Percentiles rank a stretch among this genome's conserved stretches.
Evolutionary conservation across 805 yeast genomes (phyloP).

Genomic region (Candida chilensis): DNA sequence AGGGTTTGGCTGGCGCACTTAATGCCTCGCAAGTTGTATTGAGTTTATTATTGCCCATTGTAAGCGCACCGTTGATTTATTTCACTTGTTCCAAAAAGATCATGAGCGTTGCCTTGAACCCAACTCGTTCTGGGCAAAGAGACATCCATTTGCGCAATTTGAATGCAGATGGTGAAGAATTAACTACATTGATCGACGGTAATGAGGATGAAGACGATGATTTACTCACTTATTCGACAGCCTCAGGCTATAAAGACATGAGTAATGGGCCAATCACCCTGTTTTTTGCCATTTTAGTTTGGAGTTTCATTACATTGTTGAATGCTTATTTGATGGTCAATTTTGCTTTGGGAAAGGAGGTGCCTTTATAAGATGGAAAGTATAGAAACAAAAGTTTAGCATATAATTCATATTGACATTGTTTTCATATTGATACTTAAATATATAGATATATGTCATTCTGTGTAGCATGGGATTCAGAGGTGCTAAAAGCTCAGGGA

Average conservation of each 20-base stretch:
- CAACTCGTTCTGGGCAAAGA: slow-evolving; percentile 7
- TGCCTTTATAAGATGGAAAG: no score
- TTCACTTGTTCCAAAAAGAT: slow-evolving; percentile 64
- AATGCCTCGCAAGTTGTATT: slow-evolving; percentile 81
- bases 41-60: slow-evolving; percentile 74
- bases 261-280: slow-evolving; percentile 56
- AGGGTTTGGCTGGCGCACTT: slow-evolving; percentile 66
- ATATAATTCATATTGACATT: no score
- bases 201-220: slow-evolving; percentile 12
- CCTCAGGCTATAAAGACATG: slow-evolving; percentile 42
- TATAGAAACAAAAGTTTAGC: no score
- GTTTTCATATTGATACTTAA: no score
- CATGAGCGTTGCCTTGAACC: slow-evolving; percentile 44
- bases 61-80: slow-evolving; percentile 79
- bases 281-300: slow-evolving; percentile 45
- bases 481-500: no score
- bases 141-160: slow-evolving; percentile 3
- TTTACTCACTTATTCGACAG: background rate
- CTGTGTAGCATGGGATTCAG: no score
- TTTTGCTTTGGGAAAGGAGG: no score
- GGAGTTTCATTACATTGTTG: slow-evolving; percentile 64
- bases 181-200: slow-evolving; percentile 27
- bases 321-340: slow-evolving; percentile 66
- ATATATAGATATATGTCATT: no score
- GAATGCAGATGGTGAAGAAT: slow-evolving; percentile 5